Percentiles rank a stretch among this genome's conserved stretches.
These are phyloP conservation scores for Thalassiosira exigua DNA, from an alignment of 352 stramenopile species.

Conservation along the genomic window DNA sequence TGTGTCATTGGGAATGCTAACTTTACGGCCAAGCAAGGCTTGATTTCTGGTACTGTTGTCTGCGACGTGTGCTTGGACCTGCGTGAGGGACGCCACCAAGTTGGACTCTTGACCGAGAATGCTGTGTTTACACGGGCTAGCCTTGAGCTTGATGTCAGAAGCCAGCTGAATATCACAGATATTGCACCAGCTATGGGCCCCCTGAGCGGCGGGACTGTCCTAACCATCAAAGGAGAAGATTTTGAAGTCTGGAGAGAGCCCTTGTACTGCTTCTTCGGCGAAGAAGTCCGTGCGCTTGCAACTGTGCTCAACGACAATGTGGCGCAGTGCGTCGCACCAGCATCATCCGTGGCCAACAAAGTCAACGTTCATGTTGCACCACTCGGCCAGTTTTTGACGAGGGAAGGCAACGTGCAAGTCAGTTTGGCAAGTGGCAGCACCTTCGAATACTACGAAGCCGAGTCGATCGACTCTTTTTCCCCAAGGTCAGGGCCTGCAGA, in stretches of 20 bases:
- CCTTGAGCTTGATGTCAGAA: neutral
- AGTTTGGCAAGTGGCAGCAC: neutral
- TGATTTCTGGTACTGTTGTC: slow-evolving; percentile 8
- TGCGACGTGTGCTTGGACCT: slow-evolving; percentile 28
- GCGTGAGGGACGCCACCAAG: slow-evolving; percentile 1
- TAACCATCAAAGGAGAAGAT: slow-evolving; percentile 17
- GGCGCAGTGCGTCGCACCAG: slow-evolving; percentile 19
- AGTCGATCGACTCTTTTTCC: slow-evolving; percentile 11
- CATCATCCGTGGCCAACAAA: neutral
- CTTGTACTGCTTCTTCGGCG: slow-evolving; percentile 28
- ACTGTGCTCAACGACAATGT: slow-evolving; percentile 17
- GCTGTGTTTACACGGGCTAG: neutral
- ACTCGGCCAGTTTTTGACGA: slow-evolving; percentile 1
- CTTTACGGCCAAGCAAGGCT: neutral
- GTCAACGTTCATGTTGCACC: slow-evolving; percentile 19
- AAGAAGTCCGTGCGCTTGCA: neutral
- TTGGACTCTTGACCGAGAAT: slow-evolving; percentile 21
- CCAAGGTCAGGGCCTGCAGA: slow-evolving; percentile 16
- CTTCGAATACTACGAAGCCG: slow-evolving; percentile 11
- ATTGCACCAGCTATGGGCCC: slow-evolving; percentile 23
- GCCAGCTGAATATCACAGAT: neutral
- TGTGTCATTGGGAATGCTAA: slow-evolving; percentile 14
- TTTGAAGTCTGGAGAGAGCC: slow-evolving; percentile 16
- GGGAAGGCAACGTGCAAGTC: slow-evolving; percentile 11
- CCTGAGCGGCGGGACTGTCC: neutral